phyloP scores from a whole-genome alignment of 345 rosid species.

The Fremontodendron californicum region DNA sequence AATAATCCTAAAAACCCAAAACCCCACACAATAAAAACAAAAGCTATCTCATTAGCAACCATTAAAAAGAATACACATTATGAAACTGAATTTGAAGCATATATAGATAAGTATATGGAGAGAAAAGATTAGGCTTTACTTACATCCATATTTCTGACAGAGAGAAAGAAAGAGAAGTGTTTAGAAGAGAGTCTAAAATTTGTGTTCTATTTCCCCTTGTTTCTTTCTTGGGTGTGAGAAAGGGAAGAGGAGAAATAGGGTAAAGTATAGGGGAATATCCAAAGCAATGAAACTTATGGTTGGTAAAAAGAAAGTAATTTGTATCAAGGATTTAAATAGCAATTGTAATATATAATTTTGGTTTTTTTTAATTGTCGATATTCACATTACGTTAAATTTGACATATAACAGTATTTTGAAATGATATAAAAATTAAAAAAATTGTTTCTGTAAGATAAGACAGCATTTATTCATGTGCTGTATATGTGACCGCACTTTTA shows the following conservation, averaged over 20 bases:
- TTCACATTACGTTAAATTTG: no score
- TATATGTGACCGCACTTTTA: no score
- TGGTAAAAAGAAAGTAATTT: conserved; percentile 11
- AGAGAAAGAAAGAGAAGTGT: background rate
- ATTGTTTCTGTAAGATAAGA: no score
- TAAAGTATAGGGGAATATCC: conserved; percentile 12
- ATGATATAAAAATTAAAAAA: no score
- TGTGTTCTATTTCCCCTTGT: background rate
- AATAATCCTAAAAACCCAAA: conserved; percentile 30
- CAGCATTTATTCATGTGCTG: no score
- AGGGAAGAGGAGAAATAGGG: background rate
- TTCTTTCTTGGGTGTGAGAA: background rate
- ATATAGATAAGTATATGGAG: background rate
- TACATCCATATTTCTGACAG: background rate
- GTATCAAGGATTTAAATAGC: no score
- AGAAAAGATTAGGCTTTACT: background rate
- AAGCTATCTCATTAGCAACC: background rate
- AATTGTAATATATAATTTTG: no score
- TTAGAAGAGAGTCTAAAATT: background rate
- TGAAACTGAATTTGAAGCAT: background rate
- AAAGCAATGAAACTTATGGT: background rate
- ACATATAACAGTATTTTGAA: no score
- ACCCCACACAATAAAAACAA: background rate
- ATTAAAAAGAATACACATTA: background rate
- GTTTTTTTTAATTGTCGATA: no score